Evolutionary conservation across 2,329 filamentous ascomycete species (phyloP).

Genomic region (Blumeriella jaapii): DNA sequence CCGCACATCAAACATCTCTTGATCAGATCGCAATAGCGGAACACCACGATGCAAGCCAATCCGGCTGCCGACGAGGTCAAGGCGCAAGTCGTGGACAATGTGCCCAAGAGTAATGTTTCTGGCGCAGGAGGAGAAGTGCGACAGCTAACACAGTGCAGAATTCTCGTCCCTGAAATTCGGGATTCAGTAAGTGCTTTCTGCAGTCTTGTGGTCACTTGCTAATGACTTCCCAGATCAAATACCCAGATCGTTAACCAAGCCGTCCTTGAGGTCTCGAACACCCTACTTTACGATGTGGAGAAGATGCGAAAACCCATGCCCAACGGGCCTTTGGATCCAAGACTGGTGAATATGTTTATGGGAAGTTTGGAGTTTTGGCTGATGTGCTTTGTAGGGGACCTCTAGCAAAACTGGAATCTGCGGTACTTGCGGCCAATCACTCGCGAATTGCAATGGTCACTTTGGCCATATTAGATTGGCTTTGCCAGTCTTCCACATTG

Average conservation of each 20-base stretch:
- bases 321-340: slow-evolving; percentile 79
- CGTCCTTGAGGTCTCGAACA: slow-evolving; percentile 87
- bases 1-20: not conserved
- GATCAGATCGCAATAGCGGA: slow-evolving; percentile 1
- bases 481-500: slow-evolving; percentile 88
- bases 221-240: slow-evolving; percentile 50
- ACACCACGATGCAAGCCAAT: slow-evolving; percentile 4
- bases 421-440: slow-evolving; percentile 67
- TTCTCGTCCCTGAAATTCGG: slow-evolving; percentile 65
- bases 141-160: slow-evolving; percentile 28
- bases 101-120: slow-evolving; percentile 11
- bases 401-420: slow-evolving; percentile 75
- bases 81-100: slow-evolving; percentile 56
- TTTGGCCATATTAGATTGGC: slow-evolving; percentile 90
- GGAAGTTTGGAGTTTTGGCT: no score
- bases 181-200: slow-evolving; percentile 52
- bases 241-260: slow-evolving; percentile 94
- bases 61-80: slow-evolving; percentile 9
- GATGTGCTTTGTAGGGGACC: slow-evolving; percentile 58
- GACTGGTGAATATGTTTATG: slow-evolving; percentile 59
- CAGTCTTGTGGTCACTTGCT: slow-evolving; percentile 7
- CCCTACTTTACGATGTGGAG: slow-evolving; percentile 83
- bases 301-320: slow-evolving; percentile 63
- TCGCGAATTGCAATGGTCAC: slow-evolving; percentile 84
- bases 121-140: not conserved